phyloP scores from a whole-genome alignment of 331 rosid genomes.

The Acacia concinna region DNA sequence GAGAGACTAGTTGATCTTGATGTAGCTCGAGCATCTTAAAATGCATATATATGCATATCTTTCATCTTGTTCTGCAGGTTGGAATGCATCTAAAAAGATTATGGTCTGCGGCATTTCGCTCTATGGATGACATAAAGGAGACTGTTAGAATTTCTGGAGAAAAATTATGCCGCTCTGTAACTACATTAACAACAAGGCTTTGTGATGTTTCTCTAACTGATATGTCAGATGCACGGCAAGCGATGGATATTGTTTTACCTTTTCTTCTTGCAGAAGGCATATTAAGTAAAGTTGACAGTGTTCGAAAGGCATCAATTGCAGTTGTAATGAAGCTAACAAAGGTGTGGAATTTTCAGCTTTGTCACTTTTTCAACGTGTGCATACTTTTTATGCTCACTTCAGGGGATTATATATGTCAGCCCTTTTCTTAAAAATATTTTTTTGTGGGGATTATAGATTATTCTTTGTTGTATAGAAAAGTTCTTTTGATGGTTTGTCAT shows the following conservation, averaged over 20 bases:
- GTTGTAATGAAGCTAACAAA: slow-evolving; percentile 95
- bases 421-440: background rate
- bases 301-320: slow-evolving; percentile 83
- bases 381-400: background rate
- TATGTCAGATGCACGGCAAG: slow-evolving; percentile 66
- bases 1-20: slow-evolving; percentile 18
- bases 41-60: slow-evolving; percentile 25
- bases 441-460: background rate
- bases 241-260: slow-evolving; percentile 90
- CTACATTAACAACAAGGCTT: slow-evolving; percentile 80
- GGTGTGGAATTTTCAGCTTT: slow-evolving; percentile 49
- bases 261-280: slow-evolving; percentile 90
- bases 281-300: slow-evolving; percentile 87
- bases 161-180: slow-evolving; percentile 68
- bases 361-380: slow-evolving; percentile 10
- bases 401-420: background rate
- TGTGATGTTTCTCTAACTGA: slow-evolving; percentile 89
- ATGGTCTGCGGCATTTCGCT: slow-evolving; percentile 89
- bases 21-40: slow-evolving; percentile 9
- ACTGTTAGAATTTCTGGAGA: slow-evolving; percentile 94
- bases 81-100: slow-evolving; percentile 71
- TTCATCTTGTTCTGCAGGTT: slow-evolving; percentile 51
- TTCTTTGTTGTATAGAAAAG: slow-evolving; percentile 9
- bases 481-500: background rate
- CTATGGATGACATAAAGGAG: slow-evolving; percentile 97